phyloP scores from a whole-genome alignment of 805 yeast genomes.

The Ogataea paradorogensis region DNA sequence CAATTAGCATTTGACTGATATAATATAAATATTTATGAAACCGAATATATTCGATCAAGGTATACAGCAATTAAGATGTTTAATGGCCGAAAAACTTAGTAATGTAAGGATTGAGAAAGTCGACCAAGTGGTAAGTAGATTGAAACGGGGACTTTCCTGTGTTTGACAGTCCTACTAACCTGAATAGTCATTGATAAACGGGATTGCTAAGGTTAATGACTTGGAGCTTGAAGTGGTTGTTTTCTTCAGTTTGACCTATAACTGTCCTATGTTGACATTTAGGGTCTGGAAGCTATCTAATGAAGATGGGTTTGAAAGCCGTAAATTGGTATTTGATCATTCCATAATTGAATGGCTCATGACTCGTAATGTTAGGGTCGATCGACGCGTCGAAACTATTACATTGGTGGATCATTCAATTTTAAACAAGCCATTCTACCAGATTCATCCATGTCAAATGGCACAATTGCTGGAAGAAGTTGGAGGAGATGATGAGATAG shows the following conservation, averaged over 20 bases:
- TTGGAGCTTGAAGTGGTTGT: slow-evolving; percentile 11
- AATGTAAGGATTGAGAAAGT: slow-evolving; percentile 1
- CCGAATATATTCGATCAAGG: slow-evolving; percentile 2
- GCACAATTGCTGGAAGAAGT: slow-evolving; percentile 22
- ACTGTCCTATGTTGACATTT: slow-evolving; percentile 19
- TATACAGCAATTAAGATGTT: background rate
- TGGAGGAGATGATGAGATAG: slow-evolving; percentile 3
- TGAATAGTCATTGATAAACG: background rate
- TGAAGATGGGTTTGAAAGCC: slow-evolving; percentile 7
- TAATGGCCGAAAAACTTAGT: background rate
- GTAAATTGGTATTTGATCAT: slow-evolving; percentile 14
- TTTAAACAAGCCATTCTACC: slow-evolving; percentile 18
- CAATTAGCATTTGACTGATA: slow-evolving; percentile 72
- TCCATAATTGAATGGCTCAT: slow-evolving; percentile 1
- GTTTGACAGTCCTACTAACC: background rate
- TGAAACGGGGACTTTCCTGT: no score
- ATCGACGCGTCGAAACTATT: slow-evolving; percentile 10
- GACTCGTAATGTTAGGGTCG: slow-evolving; percentile 3
- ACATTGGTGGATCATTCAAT: slow-evolving; percentile 13
- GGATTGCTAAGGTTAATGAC: background rate
- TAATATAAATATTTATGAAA: slow-evolving; percentile 4
- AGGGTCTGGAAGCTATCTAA: slow-evolving; percentile 5
- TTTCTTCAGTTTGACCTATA: slow-evolving; percentile 11
- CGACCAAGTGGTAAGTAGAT: slow-evolving; percentile 1
- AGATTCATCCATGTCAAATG: slow-evolving; percentile 43